Evolutionary conservation across 2,329 filamentous ascomycete species (phyloP).

Genomic region (Pseudogymnoascus sp.): DNA sequence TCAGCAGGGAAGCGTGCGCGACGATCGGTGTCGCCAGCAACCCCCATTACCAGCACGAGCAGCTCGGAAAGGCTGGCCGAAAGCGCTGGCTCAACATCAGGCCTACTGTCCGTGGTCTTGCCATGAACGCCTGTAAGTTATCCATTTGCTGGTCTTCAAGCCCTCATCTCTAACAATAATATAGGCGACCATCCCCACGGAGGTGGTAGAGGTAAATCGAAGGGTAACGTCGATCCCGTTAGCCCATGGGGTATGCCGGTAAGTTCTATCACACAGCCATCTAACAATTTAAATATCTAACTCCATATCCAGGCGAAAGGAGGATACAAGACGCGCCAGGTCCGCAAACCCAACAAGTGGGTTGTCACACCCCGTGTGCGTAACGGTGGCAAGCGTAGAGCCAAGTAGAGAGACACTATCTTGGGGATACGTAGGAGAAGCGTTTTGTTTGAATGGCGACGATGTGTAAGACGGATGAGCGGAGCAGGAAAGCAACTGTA

Average conservation of each 20-base stretch:
- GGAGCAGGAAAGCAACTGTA: constrained; percentile 10
- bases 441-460: constrained; percentile 1
- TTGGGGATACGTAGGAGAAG: neutral
- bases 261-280: constrained; percentile 37
- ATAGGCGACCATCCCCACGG: constrained; percentile 90
- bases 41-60: constrained; percentile 78
- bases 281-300: constrained; percentile 23
- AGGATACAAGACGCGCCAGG: constrained; percentile 85
- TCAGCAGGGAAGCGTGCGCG: constrained; percentile 86
- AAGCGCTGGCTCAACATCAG: constrained; percentile 90
- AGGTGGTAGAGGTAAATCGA: constrained; percentile 98
- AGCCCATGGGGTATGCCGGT: constrained; percentile 95
- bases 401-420: constrained; percentile 40
- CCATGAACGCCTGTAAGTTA: constrained; percentile 85
- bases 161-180: constrained; percentile 22
- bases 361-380: constrained; percentile 75
- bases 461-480: neutral
- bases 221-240: constrained; percentile 92
- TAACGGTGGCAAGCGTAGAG: constrained; percentile 83
- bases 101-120: constrained; percentile 91
- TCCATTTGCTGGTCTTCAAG: constrained; percentile 8
- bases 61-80: constrained; percentile 90
- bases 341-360: constrained; percentile 84
- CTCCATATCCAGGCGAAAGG: constrained; percentile 54
- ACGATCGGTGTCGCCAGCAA: constrained; percentile 95